Evolutionary conservation across 257 asterid species (phyloP).

Genomic region (Gynochthodes officinalis): DNA sequence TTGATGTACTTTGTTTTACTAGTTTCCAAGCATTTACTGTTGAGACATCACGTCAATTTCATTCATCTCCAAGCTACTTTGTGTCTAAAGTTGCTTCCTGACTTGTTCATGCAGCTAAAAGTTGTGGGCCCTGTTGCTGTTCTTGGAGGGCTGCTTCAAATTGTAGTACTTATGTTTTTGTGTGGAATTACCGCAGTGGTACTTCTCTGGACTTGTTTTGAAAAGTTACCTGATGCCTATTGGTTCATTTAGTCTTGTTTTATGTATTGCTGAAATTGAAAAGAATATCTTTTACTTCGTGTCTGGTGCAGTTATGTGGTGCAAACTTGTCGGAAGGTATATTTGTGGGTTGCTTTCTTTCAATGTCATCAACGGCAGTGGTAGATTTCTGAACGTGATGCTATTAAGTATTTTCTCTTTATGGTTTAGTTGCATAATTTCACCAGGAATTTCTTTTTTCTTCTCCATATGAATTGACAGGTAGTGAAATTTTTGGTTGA

Average conservation of each 20-base stretch:
- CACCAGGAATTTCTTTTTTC: background rate
- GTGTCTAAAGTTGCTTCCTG: constrained; percentile 18
- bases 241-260: background rate
- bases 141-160: constrained; percentile 88
- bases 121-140: constrained; percentile 96
- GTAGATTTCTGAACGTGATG: constrained; percentile 33
- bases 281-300: constrained; percentile 15
- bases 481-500: constrained; percentile 90
- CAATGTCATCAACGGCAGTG: constrained; percentile 98
- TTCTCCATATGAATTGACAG: constrained; percentile 34
- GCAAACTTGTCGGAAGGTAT: constrained; percentile 89
- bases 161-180: constrained; percentile 59
- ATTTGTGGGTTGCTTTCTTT: constrained; percentile 88
- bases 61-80: background rate
- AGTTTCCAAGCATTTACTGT: background rate
- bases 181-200: constrained; percentile 76
- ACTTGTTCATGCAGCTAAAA: constrained; percentile 60
- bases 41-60: background rate
- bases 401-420: constrained; percentile 5
- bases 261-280: constrained; percentile 13
- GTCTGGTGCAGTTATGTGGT: constrained; percentile 68
- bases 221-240: background rate
- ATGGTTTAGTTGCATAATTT: constrained; percentile 18
- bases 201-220: constrained; percentile 15
- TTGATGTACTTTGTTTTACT: constrained; percentile 2